Base-by-base conservation (phyloP, 352 stramenopile species). In the Globisporangium nodosum region DNA sequence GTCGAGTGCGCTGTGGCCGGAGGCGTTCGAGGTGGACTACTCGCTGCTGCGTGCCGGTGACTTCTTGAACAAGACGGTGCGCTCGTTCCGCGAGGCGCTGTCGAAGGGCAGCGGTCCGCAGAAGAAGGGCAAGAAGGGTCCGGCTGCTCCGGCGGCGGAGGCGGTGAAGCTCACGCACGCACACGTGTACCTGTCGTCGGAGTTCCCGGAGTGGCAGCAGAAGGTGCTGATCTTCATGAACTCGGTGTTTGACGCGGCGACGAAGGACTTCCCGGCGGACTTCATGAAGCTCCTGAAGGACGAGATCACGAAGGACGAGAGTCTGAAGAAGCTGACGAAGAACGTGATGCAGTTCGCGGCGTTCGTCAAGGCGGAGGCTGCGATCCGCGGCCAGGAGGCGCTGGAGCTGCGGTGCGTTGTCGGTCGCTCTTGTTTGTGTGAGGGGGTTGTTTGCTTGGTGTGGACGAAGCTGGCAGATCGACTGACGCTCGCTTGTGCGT, bases 271-370 rank as follows among this genome's bases (percentile, higher is more conserved):
- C 73, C 73, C 85, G 35, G 70, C 62, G 18, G 81, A 94, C 64
- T 93, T 96, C 49, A 94, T 96, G 80, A 92, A 92, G 70, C 69
- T 87, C 15, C 67, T 96, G 16, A 96, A 96, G 82, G 71, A 73
- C 21, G 60, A 81, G 55, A 71, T 96, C 45, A 63, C 65, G 8
- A 76, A 81, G 50, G 71, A 93, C 63, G 81, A 91, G 54, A 82
- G 88, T 37, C 60, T 96, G 50, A 95, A 94, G 78, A 91, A 87
- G 69, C 66, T 94, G 15, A 95, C 82, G 15, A 98, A 98, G 82
- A 92, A 96, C 61, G 83, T 96, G 31, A 99, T 99, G 96, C 96
- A 99, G 69, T 98, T 98, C 63, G 95, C 88, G 60, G 89, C 91
- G 27, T 99, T 98, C 49, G 85, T 98, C 63, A 98, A 97, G 76